Evolutionary conservation across 1,139 yeast genomes (phyloP).

Genomic region (Scheffersomyces illinoinensis): DNA sequence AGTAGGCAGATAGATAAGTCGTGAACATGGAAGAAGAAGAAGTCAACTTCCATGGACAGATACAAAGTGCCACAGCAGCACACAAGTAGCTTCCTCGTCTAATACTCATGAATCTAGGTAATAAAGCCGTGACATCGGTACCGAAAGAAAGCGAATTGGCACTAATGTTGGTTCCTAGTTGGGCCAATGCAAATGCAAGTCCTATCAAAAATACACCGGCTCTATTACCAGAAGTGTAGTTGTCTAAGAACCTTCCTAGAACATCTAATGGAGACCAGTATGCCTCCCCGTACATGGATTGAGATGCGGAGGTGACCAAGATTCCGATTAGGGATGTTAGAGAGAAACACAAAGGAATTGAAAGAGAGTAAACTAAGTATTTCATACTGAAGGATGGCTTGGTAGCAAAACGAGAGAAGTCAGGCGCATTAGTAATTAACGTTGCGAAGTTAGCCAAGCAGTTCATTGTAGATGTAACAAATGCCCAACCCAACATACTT

Average conservation of each 20-base stretch:
- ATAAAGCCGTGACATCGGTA: slow-evolving; percentile 82
- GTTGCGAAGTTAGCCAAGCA: slow-evolving; percentile 86
- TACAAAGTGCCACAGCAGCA: slow-evolving; percentile 72
- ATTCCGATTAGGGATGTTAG: slow-evolving; percentile 87
- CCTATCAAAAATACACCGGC: slow-evolving; percentile 87
- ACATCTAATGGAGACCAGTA: slow-evolving; percentile 89
- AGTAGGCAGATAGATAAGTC: slow-evolving; percentile 79
- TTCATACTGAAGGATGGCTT: slow-evolving; percentile 43
- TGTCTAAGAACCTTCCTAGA: slow-evolving; percentile 62
- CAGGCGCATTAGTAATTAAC: slow-evolving; percentile 84
- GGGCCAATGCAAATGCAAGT: slow-evolving; percentile 78
- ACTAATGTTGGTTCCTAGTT: slow-evolving; percentile 84
- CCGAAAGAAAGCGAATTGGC: slow-evolving; percentile 91
- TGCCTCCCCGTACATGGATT: slow-evolving; percentile 64
- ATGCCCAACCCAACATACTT: slow-evolving; percentile 76
- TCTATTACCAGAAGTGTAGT: slow-evolving; percentile 61
- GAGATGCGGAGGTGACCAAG: slow-evolving; percentile 80
- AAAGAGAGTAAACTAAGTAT: slow-evolving; percentile 48
- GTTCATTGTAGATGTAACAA: slow-evolving; percentile 76
- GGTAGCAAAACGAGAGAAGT: slow-evolving; percentile 80
- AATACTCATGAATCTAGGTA: slow-evolving; percentile 72
- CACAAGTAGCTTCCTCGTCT: slow-evolving; percentile 76
- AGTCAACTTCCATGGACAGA: slow-evolving; percentile 88
- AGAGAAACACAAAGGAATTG: slow-evolving; percentile 78
- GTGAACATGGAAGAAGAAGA: slow-evolving; percentile 76